phyloP scores from a whole-genome alignment of 2,329 filamentous ascomycete species.

The Grosmannia penicillata region DNA sequence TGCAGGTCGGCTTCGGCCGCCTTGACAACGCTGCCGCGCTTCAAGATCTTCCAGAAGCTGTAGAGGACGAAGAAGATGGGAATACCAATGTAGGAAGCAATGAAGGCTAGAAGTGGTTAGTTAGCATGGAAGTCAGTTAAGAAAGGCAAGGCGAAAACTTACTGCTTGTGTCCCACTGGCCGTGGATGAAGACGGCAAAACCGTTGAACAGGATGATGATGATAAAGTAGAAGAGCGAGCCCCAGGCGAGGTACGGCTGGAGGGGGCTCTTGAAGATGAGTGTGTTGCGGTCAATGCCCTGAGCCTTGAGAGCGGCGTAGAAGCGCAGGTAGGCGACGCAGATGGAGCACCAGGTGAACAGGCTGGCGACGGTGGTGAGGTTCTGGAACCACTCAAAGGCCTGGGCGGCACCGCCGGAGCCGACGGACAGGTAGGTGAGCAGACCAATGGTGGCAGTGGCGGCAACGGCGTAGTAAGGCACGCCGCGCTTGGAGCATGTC shows the following conservation, averaged over 20 bases:
- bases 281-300: slow-evolving; percentile 48
- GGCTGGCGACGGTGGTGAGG: slow-evolving; percentile 48
- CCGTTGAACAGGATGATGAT: slow-evolving; percentile 58
- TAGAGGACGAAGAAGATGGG: slow-evolving; percentile 47
- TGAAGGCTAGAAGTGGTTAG: slow-evolving; percentile 54
- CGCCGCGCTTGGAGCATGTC: slow-evolving; percentile 36
- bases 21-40: slow-evolving; percentile 22
- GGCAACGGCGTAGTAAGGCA: slow-evolving; percentile 22
- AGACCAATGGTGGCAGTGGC: slow-evolving; percentile 44
- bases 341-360: slow-evolving; percentile 55
- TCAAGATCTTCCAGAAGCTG: slow-evolving; percentile 41
- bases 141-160: background rate
- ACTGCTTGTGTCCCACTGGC: slow-evolving; percentile 15
- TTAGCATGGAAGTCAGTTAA: slow-evolving; percentile 38
- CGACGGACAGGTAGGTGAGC: slow-evolving; percentile 56
- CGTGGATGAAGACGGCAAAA: slow-evolving; percentile 56
- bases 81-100: slow-evolving; percentile 49
- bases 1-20: slow-evolving; percentile 38
- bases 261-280: slow-evolving; percentile 50
- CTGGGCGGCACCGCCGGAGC: slow-evolving; percentile 40
- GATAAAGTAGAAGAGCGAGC: slow-evolving; percentile 48
- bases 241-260: slow-evolving; percentile 56
- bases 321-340: slow-evolving; percentile 57
- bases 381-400: slow-evolving; percentile 13
- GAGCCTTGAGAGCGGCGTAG: slow-evolving; percentile 46